phyloP scores from a whole-genome alignment of 768 basidiomycete species.

The Vishniacozyma victoriae region DNA sequence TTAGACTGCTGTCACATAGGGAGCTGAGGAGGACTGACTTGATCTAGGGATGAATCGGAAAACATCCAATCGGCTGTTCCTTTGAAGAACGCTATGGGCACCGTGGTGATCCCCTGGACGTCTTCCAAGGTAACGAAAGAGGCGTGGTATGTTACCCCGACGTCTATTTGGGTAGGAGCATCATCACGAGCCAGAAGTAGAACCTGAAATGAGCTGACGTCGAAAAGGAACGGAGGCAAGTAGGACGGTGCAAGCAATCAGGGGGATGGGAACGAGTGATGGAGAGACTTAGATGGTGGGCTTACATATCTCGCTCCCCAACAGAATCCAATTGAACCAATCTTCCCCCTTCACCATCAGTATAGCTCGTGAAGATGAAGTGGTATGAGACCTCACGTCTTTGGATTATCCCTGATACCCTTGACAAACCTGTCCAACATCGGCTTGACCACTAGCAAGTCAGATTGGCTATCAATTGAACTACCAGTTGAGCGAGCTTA shows the following conservation, averaged over 20 bases:
- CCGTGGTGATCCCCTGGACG: constrained; percentile 30
- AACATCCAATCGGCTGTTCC: constrained; percentile 41
- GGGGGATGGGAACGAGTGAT: too few species aligned
- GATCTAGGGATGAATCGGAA: constrained; percentile 18
- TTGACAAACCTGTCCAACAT: constrained; percentile 43
- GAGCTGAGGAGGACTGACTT: too few species aligned
- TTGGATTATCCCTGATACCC: constrained; percentile 37
- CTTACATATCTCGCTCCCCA: constrained; percentile 44
- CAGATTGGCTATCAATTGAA: too few species aligned
- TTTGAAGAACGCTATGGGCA: constrained; percentile 39
- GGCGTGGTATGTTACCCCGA: constrained; percentile 49
- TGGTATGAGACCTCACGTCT: constrained; percentile 25
- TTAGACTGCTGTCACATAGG: neutral
- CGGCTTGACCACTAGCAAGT: constrained; percentile 37
- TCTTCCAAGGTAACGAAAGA: constrained; percentile 40
- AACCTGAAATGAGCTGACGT: too few species aligned
- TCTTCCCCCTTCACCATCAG: constrained; percentile 28
- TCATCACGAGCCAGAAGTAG: constrained; percentile 27
- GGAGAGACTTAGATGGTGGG: too few species aligned
- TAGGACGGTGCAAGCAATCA: too few species aligned
- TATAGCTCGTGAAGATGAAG: neutral
- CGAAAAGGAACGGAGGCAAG: too few species aligned
- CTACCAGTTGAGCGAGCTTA: too few species aligned
- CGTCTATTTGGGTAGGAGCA: constrained; percentile 23
- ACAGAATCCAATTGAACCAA: constrained; percentile 48